phyloP scores from a whole-genome alignment of 495 filamentous ascomycete genomes.

The Neurospora sp. region DNA sequence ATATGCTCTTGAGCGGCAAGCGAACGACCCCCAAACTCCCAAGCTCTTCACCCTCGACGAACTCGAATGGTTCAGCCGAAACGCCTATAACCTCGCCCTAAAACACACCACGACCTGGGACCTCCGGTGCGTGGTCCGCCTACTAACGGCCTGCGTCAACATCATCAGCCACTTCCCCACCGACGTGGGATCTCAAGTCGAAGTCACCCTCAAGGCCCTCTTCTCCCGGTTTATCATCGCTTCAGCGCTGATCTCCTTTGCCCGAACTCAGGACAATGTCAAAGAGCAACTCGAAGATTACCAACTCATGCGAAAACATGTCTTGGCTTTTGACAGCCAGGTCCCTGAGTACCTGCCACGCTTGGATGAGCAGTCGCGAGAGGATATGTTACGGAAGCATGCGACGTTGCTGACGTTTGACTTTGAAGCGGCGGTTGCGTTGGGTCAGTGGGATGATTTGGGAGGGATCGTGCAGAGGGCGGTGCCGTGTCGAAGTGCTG shows the following conservation, averaged over 20 bases:
- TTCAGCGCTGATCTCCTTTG: slow-evolving; percentile 48
- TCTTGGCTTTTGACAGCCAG: slow-evolving; percentile 41
- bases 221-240: slow-evolving; percentile 61
- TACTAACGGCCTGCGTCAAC: slow-evolving; percentile 50
- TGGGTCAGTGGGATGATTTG: slow-evolving; percentile 62
- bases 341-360: slow-evolving; percentile 25
- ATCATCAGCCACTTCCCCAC: slow-evolving; percentile 53
- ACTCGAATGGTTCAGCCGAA: slow-evolving; percentile 73
- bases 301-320: slow-evolving; percentile 43
- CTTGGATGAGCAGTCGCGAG: slow-evolving; percentile 32
- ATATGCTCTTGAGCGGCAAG: slow-evolving; percentile 34
- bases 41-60: slow-evolving; percentile 48
- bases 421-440: slow-evolving; percentile 59
- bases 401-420: slow-evolving; percentile 57
- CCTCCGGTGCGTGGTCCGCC: slow-evolving; percentile 38
- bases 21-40: slow-evolving; percentile 17
- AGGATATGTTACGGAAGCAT: slow-evolving; percentile 52
- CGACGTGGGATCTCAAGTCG: slow-evolving; percentile 31
- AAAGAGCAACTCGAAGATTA: slow-evolving; percentile 53
- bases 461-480: slow-evolving; percentile 48
- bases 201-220: slow-evolving; percentile 48
- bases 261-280: slow-evolving; percentile 52
- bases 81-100: slow-evolving; percentile 64
- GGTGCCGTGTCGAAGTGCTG: slow-evolving; percentile 23
- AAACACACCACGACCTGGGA: slow-evolving; percentile 47